Base-by-base conservation (phyloP, 805 yeast genomes). In the Wickerhamomyces xylosicus region DNA sequence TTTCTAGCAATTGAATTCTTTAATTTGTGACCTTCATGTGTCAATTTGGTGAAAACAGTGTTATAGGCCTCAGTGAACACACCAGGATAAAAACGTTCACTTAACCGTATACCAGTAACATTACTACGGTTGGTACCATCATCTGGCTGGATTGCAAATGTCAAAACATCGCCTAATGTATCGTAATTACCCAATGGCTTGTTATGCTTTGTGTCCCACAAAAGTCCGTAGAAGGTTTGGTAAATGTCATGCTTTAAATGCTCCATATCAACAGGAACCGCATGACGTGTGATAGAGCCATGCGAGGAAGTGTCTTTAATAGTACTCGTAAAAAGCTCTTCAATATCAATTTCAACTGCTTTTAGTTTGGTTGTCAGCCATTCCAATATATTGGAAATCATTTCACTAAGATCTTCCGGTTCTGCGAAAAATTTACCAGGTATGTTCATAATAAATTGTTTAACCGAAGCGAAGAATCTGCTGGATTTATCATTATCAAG, bases 391-490 rank as follows among this genome's bases (percentile, higher is more conserved):
- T 7, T n/a, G 5, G 29, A 25, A n/a, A 25, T 25, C 5, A 25
- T 25, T 4, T 25, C 29, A 25, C 14, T 25, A n/a, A 25, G 29
- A 13, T 25, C 13, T 8, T 25, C 29, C 29, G 8, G 29, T 7
- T 25, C 29, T 4, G 8, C n/a, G 29, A 25, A 25, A n/a, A 25
- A 10, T n/a, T 25, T 25, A n/a, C n/a, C 29, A 8, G 61, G 59
- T 18, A 63, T 47, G 1, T 61, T 44, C 27, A 49, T 53, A 1
- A 59, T 46, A 22, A 67, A 48, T 33, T 53, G 56, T 14, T 52
- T 50, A 13, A 59, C 50, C 1, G 72, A 64, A 0, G 69, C 56
- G 47, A 67, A 67, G 1, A 63, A 52, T 40, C 72, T 51, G 2
- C 47, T 33, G 2, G 69, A 62, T 11, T 25, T 25, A 11, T 48